phyloP scores from a whole-genome alignment of 2,329 filamentous ascomycete species.

The Peltaster fructicola region DNA sequence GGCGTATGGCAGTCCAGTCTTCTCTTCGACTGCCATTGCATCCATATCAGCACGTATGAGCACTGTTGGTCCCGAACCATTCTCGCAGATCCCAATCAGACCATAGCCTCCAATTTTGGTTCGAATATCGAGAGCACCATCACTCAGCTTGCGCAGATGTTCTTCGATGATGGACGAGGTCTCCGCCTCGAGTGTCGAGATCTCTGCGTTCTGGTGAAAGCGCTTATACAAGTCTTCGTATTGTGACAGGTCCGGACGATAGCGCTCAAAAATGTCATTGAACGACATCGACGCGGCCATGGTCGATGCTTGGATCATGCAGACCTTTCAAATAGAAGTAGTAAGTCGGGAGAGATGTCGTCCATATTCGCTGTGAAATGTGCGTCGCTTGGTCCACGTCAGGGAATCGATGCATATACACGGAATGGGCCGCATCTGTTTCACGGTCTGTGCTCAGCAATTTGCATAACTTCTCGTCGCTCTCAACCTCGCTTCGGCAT shows the following conservation, averaged over 20 bases:
- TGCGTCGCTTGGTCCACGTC: no score
- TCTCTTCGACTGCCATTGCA: constrained; percentile 39
- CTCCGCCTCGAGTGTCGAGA: constrained; percentile 37
- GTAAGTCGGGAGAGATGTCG: no score
- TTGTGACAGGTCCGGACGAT: constrained; percentile 23
- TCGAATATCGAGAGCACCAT: constrained; percentile 33
- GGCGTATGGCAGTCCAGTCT: constrained; percentile 37
- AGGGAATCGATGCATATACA: no score
- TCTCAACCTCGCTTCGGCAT: no score
- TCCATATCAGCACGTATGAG: constrained; percentile 47
- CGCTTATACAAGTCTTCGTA: constrained; percentile 41
- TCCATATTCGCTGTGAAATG: no score
- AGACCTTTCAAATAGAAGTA: no score
- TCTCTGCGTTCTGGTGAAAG: constrained; percentile 41
- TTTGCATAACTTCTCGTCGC: no score
- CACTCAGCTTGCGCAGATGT: no score
- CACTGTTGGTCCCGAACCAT: constrained; percentile 37
- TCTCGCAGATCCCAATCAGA: constrained; percentile 36
- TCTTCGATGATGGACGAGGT: constrained; percentile 26
- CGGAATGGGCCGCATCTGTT: no score
- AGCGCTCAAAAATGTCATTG: no score
- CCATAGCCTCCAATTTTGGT: constrained; percentile 41
- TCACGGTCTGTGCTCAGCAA: no score
- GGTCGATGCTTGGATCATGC: no score
- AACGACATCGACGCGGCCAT: constrained; percentile 4